These are phyloP conservation scores for Posidonia oceanica DNA, from an alignment of 116 monocot genomes.

Conservation along the genomic window DNA sequence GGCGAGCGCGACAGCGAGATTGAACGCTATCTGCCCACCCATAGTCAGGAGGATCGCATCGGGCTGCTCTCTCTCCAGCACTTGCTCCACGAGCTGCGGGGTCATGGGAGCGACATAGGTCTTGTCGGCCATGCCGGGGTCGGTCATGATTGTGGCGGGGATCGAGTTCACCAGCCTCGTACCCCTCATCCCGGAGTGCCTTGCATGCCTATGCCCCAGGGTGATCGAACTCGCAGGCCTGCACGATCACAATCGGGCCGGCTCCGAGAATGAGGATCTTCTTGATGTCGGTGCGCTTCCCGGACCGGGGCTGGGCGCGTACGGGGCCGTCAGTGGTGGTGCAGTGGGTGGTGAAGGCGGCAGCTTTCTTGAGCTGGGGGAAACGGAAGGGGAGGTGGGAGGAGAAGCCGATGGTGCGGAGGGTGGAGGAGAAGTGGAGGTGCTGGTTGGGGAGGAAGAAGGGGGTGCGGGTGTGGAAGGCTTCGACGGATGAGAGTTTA, in stretches of 20 bases:
- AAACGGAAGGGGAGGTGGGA: too few species aligned
- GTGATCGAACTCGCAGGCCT: constrained; percentile 99
- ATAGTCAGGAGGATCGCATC: constrained; percentile 84
- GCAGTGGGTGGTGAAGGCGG: too few species aligned
- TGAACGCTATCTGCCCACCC: constrained; percentile 99
- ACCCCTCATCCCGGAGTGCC: constrained; percentile 85
- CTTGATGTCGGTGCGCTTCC: constrained; percentile 83
- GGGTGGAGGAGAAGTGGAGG: too few species aligned
- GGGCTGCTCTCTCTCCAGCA: constrained; percentile 67
- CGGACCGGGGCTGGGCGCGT: neutral
- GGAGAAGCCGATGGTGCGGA: too few species aligned
- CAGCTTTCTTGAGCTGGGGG: too few species aligned
- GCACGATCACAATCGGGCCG: constrained; percentile 96
- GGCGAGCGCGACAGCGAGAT: constrained; percentile 76
- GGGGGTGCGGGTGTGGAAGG: too few species aligned
- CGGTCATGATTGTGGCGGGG: constrained; percentile 98
- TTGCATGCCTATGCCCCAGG: constrained; percentile 96
- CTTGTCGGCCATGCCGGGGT: constrained; percentile 69
- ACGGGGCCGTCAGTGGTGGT: neutral
- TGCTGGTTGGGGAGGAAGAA: too few species aligned
- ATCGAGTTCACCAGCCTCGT: constrained; percentile 94
- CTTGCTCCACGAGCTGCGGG: constrained; percentile 60
- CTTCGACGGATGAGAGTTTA: too few species aligned
- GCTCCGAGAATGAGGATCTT: constrained; percentile 95
- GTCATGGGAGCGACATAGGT: constrained; percentile 94